Percentiles rank a stretch among this genome's conserved stretches.
Evolutionary conservation across 208 protist species (phyloP).

Genomic region (Leptomonas seymouri): DNA sequence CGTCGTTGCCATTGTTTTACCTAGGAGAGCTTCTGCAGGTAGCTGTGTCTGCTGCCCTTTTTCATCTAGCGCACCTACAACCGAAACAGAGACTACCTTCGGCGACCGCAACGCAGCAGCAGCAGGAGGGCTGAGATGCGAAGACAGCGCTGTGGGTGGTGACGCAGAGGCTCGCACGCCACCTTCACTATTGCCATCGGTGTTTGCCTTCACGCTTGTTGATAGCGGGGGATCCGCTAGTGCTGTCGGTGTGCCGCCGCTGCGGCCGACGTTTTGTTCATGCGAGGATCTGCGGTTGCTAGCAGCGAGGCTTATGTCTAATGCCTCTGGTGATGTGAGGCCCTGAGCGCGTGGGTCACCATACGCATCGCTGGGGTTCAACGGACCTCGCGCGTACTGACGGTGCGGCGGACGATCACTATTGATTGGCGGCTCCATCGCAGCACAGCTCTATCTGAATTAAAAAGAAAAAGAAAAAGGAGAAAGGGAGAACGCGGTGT

Average conservation of each 20-base stretch:
- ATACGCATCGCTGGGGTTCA: constrained; percentile 2
- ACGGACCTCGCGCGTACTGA: background rate
- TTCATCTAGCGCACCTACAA: no score
- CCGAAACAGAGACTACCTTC: no score
- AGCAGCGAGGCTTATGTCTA: constrained; percentile 2
- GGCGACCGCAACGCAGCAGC: no score
- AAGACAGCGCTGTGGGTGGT: no score
- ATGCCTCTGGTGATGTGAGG: constrained; percentile 6
- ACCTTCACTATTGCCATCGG: no score
- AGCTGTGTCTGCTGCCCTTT: no score
- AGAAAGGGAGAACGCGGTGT: background rate
- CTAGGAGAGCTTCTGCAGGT: no score
- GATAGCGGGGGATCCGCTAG: background rate
- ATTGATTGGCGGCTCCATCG: background rate
- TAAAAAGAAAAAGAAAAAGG: constrained; percentile 6
- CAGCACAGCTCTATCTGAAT: background rate
- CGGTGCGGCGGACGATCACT: background rate
- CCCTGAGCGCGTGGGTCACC: background rate
- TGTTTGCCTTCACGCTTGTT: no score
- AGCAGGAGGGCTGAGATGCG: no score
- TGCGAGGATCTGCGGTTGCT: background rate
- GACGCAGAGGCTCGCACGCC: no score
- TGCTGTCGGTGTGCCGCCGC: background rate
- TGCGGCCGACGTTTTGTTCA: background rate
- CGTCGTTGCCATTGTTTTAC: no score